phyloP scores from a whole-genome alignment of 2,329 filamentous ascomycete species.

The Fusarium sp. region DNA sequence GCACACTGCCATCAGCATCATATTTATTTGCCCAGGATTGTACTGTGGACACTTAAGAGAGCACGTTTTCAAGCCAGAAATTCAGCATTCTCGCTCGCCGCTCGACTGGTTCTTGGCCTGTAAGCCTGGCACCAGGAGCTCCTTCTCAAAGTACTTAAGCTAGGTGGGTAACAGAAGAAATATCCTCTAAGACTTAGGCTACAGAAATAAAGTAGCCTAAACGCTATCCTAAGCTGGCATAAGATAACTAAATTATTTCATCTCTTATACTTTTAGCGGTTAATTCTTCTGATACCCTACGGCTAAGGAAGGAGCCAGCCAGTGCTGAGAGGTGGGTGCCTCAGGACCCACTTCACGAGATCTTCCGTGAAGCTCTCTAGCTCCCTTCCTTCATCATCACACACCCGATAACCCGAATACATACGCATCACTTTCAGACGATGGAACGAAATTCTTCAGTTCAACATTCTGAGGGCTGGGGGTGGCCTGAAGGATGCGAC shows the following conservation, averaged over 20 bases:
- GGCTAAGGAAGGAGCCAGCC: not conserved
- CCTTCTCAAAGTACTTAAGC: not conserved
- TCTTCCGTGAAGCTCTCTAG: too few species aligned
- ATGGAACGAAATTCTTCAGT: not conserved
- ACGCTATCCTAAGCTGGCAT: too few species aligned
- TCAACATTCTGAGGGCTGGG: not conserved
- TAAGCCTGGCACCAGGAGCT: not conserved
- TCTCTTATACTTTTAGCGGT: too few species aligned
- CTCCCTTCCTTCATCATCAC: not conserved
- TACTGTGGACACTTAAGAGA: constrained; percentile 48
- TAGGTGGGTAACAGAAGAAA: too few species aligned
- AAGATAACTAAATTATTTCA: too few species aligned
- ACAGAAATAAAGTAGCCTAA: too few species aligned
- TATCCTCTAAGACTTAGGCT: too few species aligned
- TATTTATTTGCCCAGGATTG: too few species aligned
- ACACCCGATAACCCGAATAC: not conserved
- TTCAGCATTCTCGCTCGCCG: constrained; percentile 40
- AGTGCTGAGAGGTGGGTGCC: not conserved
- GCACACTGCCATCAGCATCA: too few species aligned
- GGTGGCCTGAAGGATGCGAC: too few species aligned
- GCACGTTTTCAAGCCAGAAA: constrained; percentile 56
- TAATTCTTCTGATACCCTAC: too few species aligned
- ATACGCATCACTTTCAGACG: not conserved
- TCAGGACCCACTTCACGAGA: not conserved
- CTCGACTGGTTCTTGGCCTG: not conserved